Evolutionary conservation across 768 basidiomycete genomes (phyloP), one percentile per base, ranked within the genome.

Genomic region (Calocera viscosa): DNA sequence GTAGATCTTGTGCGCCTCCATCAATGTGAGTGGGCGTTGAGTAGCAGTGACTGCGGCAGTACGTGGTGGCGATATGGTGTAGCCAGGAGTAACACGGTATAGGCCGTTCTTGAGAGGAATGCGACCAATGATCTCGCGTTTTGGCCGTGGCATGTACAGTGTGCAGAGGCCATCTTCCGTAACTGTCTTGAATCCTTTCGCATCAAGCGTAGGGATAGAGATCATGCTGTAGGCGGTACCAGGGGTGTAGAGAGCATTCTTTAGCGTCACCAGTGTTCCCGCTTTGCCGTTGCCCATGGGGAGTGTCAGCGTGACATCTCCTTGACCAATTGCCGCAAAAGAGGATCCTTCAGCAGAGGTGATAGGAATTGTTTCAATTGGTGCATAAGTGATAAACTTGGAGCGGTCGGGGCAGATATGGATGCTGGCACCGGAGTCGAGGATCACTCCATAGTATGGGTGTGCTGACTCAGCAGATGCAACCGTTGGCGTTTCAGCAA

Each of bases 221-320:
- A 68, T 38, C 24, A 68, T 68, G 40, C 28, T 63, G n/a, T 68
- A 43, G 11, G 38, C 22, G 11, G 68, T 68, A 14, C 47, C 30
- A 8, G 68, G 68, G 11, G 49, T 43, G 34, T 68, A 68, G 10
- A 68, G 47, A 12, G 68, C 68, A 40, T 68, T 30, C 30, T 49
- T 10, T 17, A 68, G 33, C 19, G 41, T 35, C 17, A 30, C 43
- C 3, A 11, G 14, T 1, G 43, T 33, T 32, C 11, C n/a, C 34
- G n/a, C 7, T 17, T 30, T 2, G 28, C 40, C 26, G 14, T 68
- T 22, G 66, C 40, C 26, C 22, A 41, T 32, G 3, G 43, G 43
- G 7, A 47, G 19, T 5, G 19, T 8, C 19, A 47, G 19, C 43
- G 7, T 24, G 8, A 47, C 43, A 47, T 47, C 43, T 8, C 43